Percentiles rank a stretch among this genome's conserved stretches.
Conservation (phyloP, 805 yeast genomes). For the Candida lessepsii region DNA sequence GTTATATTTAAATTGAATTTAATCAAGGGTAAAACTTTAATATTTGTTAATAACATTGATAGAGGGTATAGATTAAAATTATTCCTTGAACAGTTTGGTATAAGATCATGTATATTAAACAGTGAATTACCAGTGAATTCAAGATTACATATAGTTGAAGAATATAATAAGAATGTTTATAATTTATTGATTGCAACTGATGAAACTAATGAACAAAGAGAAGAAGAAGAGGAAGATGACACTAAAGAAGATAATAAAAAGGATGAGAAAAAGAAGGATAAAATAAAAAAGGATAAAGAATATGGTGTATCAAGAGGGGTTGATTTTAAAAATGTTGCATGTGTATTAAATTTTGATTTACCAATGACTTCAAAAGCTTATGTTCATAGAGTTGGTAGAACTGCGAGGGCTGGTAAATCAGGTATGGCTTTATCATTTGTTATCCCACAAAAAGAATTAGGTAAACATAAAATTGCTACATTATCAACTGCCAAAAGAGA, state of each 20-base stretch:
- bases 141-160: slow-evolving; percentile 91
- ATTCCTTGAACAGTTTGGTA: slow-evolving; percentile 92
- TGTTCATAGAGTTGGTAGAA: slow-evolving; percentile 92
- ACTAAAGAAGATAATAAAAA: slow-evolving; percentile 19
- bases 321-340: slow-evolving; percentile 93
- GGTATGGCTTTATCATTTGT: slow-evolving; percentile 95
- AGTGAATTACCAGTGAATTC: slow-evolving; percentile 92
- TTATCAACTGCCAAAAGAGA: slow-evolving; percentile 72
- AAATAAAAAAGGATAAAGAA: slow-evolving; percentile 59
- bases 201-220: slow-evolving; percentile 64
- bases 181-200: slow-evolving; percentile 91
- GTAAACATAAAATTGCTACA: slow-evolving; percentile 82
- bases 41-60: slow-evolving; percentile 92
- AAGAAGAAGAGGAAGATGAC: slow-evolving; percentile 48
- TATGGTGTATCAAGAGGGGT: slow-evolving; percentile 97
- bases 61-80: slow-evolving; percentile 91
- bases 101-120: slow-evolving; percentile 82
- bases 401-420: slow-evolving; percentile 95
- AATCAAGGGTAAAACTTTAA: slow-evolving; percentile 85
- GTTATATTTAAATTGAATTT: slow-evolving; percentile 86
- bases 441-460: slow-evolving; percentile 77
- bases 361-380: slow-evolving; percentile 88
- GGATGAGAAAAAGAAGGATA: slow-evolving; percentile 17
- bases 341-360: slow-evolving; percentile 92
- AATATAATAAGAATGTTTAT: slow-evolving; percentile 87